Evolutionary conservation across 164 flowering plant species (phyloP), one percentile per base, ranked within the genome.

Genomic region (Umbilicus rupestris): DNA sequence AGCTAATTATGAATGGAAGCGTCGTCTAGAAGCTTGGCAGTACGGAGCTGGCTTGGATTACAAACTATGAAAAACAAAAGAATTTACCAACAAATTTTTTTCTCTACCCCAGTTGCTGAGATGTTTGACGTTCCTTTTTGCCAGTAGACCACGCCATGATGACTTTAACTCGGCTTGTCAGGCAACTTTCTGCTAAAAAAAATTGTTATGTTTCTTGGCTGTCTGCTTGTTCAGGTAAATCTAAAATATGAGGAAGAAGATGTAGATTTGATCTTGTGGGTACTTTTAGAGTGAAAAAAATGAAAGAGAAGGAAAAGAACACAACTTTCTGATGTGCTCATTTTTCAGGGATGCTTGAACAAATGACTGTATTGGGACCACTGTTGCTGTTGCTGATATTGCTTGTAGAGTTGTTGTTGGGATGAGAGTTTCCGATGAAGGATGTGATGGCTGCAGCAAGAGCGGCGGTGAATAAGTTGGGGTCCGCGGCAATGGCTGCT

Each of bases 21-120:
- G 86, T 24, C 74, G 63, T 59, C 82, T 88, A 42, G 94, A 89
- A 69, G 96, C 97, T 66, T 90, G 94, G 98, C 82, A 82, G 73
- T 90, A 90, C 77, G 98, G 98, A 66, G 73, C 98, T 74, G 97
- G 98, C 77, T 80, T 93, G 66, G 96, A 55, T 55, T 55, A 55
- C 60, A 55, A 55, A 55, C 33, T 55, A 15, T 12, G 33, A 55
- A 4, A 22, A 6, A n/a, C n/a, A 16, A 17, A 44, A 44, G 16
- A 15, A 44, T n/a, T n/a, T n/a, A n/a, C n/a, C n/a, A n/a, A n/a
- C n/a, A n/a, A n/a, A n/a, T n/a, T n/a, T n/a, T n/a, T n/a, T n/a
- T n/a, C n/a, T n/a, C n/a, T n/a, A n/a, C n/a, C n/a, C n/a, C n/a
- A n/a, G n/a, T n/a, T n/a, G n/a, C n/a, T n/a, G n/a, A n/a, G n/a